Base-by-base conservation (phyloP, 2,329 filamentous ascomycete genomes). In the Aspergillus aculeatus region DNA sequence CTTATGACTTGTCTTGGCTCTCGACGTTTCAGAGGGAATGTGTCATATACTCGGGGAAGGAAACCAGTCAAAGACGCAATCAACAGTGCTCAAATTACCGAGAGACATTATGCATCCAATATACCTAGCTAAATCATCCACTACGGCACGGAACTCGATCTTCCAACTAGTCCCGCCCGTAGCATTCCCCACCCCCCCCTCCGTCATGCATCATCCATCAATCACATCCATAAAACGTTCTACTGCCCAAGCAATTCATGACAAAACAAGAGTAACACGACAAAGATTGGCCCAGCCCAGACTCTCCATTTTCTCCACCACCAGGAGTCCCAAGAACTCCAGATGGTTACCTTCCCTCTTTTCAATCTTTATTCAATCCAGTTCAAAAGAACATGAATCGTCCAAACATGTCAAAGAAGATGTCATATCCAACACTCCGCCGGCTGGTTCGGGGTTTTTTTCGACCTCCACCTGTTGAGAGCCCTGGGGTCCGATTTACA, bases 31-130 rank as follows among this genome's bases (percentile, higher is more conserved):
- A 26, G 44, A 9, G 23, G 9, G 16, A n/a, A 47, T 47, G 29
- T 35, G 35, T 10, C 47, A 44, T 35, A 51, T 50, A 38, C 52
- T 32, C 24, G 47, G 24, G 50, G 58, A 19, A 47, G 24, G 57
- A 35, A 29, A 51, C 16, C 38, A 44, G n/a, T 44, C 38, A 9
- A 41, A 50, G 32, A 55, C 9, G 35, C 41, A 44, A 62, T 53
- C 44, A 62, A 58, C 35, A 51, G 54, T 64, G 61, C 61, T 65
- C 52, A 65, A 61, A 63, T 65, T 60, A 63, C 58, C 65, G 60
- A 67, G 58, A 64, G 59, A 56, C 60, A 60, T 62, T 58, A 64
- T 66, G 60, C 62, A 64, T 60, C 60, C 64, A 58, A 60, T 54
- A 62, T 60, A 64, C 50, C 48, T 62, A 64, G 53, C 48, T 62